Evolutionary conservation across 768 basidiomycete species (phyloP), one percentile per base, ranked within the genome.

Genomic region (Austroboletus festivus): DNA sequence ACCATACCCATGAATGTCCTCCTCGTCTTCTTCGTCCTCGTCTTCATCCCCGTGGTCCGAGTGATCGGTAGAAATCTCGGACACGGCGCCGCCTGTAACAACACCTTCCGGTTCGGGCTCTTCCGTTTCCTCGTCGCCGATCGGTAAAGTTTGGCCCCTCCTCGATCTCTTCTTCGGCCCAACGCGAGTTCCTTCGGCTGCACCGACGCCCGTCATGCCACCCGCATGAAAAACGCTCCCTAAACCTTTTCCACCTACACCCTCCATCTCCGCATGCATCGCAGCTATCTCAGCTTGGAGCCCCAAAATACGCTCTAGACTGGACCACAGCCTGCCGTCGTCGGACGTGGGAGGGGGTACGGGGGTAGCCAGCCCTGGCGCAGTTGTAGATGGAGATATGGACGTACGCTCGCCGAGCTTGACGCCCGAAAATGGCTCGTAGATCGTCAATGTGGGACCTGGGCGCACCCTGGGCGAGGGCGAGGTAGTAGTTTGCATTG

Each of bases 251-350:
- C 35, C 47, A 49, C 67, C 54, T 1, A 85, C 74, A 34, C 77
- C 77, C 62, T 90, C 88, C 85, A 90, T 86, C 21, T 83, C 80
- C 10, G 82, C 67, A 60, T 89, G 88, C 77, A 86, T 80, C 53
- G 70, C 72, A 5, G 87, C 82, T 28, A 90, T 80, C 53, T 86
- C 80, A 46, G 77, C 80, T 62, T 90, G 86, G 24, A 90, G 65
- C 31, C 83, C 82, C 52, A 87, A 63, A n/a, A 90, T 83, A 38
- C 74, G 75, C 18, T 80, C 79, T 15, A 90, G 75, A 52, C 84
- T 81, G 0, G 75, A 59, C 88, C 88, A 90, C 42, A 86, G 62
- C 45, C 76, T 79, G 43, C 77, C 78, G 53, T 76, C 75, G 40
- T 67, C 68, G 16, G 43, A 44, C 0, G 43, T 41, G 46, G 45